Conservation (phyloP, 768 basidiomycete genomes). For the Mycena pura region DNA sequence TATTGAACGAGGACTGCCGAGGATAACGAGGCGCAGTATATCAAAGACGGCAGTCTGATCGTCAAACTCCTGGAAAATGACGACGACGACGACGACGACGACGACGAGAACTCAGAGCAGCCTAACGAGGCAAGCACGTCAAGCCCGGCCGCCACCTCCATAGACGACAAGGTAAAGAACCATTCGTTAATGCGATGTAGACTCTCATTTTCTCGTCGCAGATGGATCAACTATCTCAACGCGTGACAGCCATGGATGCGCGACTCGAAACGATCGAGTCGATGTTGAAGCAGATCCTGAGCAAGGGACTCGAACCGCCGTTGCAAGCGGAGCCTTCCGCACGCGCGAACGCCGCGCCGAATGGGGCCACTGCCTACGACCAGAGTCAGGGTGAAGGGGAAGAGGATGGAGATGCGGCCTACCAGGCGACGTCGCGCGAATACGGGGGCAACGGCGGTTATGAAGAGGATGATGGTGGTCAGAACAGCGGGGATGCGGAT, state of each 20-base stretch:
- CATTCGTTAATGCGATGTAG: not conserved
- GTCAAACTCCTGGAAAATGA: not conserved
- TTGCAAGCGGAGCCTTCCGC: too few species aligned
- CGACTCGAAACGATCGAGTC: constrained; percentile 7
- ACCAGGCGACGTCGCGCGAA: too few species aligned
- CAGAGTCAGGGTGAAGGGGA: too few species aligned
- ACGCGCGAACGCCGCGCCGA: too few species aligned
- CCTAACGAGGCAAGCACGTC: too few species aligned
- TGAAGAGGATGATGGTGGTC: too few species aligned
- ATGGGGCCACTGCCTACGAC: too few species aligned
- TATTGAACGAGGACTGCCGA: not conserved
- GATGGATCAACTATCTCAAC: not conserved
- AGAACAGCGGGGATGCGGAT: too few species aligned
- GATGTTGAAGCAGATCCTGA: not conserved
- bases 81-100: not conserved
- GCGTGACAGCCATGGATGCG: not conserved
- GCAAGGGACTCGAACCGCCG: not conserved
- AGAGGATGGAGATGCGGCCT: too few species aligned
- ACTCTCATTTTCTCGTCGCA: not conserved
- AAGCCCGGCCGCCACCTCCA: too few species aligned
- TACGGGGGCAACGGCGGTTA: too few species aligned
- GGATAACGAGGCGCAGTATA: not conserved
- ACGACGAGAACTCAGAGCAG: not conserved
- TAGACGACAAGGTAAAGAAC: constrained; percentile 3
- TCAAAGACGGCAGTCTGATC: not conserved